Evolutionary conservation across 441 rosid species (phyloP), one percentile per base, ranked within the genome.

Genomic region (Populus hybrid): DNA sequence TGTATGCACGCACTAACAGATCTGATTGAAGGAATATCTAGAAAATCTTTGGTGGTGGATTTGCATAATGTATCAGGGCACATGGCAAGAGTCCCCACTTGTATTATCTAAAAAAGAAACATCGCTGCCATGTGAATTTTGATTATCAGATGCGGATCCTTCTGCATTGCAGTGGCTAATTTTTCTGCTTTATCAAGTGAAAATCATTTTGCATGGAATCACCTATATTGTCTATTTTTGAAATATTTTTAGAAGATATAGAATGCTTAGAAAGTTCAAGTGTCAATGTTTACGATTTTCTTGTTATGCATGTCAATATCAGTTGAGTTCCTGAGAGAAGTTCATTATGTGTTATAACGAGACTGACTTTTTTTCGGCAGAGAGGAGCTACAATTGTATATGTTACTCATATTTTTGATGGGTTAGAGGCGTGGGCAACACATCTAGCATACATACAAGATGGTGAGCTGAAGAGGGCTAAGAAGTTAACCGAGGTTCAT

Each of bases 351-450:
- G 1, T 2, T 24, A 14, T 76, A 65, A 35, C 4, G 7, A 21
- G 75, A 76, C 10, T 18, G 12, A 7, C 10, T 18, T 10, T 40
- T 35, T 14, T 65, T 80, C 26, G 78, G 76, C 91, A 91, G 88
- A 86, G 98, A 75, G 91, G 98, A 79, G 97, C 99, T 18, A 89
- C 98, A 2, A 91, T 94, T 64, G 88, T 94, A 57, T 96, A 96
- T 66, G 99, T 97, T 97, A 94, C 98, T 38, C 95, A 96, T 86
- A 93, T 96, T 70, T 91, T 96, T 61, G 97, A 94, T 81, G 98
- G 98, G 6, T 84, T 96, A 59, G 97, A 93, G 73, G 85, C 88
- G 65, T 96, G 99, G 99, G 96, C 98, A 32, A 87, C 97, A 20
- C 94, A 91, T 87, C 83, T 96, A 63, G 97, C 93, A 21, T 93